Conservation (phyloP, 805 yeast genomes). For the Saccharomycopsis microspora region DNA sequence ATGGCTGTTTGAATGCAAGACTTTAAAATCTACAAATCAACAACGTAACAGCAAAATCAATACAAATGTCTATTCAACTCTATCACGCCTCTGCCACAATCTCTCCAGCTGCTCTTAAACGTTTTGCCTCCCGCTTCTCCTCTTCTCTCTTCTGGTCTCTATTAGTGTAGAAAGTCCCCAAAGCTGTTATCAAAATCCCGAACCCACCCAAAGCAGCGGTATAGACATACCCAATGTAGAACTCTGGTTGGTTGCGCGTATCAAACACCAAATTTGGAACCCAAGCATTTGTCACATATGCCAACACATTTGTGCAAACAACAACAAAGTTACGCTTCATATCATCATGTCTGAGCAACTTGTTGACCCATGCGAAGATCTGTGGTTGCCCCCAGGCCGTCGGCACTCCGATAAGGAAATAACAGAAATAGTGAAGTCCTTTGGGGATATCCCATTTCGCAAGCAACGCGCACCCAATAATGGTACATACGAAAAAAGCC, state of each 20-base stretch:
- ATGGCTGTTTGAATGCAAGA: too few species aligned
- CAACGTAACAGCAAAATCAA: too few species aligned
- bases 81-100: too few species aligned
- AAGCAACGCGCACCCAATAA: conserved; percentile 32
- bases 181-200: conserved; percentile 22
- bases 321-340: conserved; percentile 27
- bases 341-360: conserved; percentile 27
- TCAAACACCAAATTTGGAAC: conserved; percentile 29
- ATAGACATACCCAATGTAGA: conserved; percentile 26
- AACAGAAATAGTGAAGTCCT: conserved; percentile 39
- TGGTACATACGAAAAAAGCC: conserved; percentile 29
- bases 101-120: too few species aligned
- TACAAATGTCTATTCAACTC: too few species aligned
- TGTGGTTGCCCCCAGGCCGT: conserved; percentile 44
- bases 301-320: conserved; percentile 29
- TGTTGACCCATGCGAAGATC: conserved; percentile 45
- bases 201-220: conserved; percentile 23
- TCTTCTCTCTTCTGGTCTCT: conserved; percentile 17
- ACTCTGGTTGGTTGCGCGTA: conserved; percentile 24
- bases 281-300: conserved; percentile 32
- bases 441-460: conserved; percentile 37
- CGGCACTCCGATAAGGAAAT: conserved; percentile 36
- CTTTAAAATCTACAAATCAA: too few species aligned
- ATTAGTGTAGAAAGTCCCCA: conserved; percentile 18
- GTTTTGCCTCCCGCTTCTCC: not conserved